Conservation (phyloP, 2,329 filamentous ascomycete species). For the Pseudomassariella vexata region DNA sequence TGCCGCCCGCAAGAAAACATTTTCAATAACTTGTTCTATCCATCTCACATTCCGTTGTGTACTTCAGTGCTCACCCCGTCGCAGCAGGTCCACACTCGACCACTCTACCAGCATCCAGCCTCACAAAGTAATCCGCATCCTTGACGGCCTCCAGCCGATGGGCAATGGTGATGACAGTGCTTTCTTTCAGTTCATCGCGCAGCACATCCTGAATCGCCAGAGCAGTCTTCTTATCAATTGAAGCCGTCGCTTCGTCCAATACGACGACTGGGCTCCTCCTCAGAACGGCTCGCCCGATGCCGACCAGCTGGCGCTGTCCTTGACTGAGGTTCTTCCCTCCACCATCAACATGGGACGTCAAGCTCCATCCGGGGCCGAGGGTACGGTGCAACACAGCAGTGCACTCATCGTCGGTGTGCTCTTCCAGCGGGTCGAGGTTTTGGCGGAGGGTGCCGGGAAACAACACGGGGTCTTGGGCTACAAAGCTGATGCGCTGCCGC, state of each 20-base stretch:
- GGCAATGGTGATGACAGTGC: slow-evolving; percentile 62
- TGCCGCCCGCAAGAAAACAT: too few species aligned
- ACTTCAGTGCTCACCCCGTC: too few species aligned
- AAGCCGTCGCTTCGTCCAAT: slow-evolving; percentile 60
- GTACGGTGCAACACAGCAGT: slow-evolving; percentile 51
- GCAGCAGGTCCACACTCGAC: slow-evolving; percentile 38
- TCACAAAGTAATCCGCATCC: slow-evolving; percentile 49
- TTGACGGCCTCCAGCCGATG: slow-evolving; percentile 58
- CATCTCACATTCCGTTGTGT: too few species aligned
- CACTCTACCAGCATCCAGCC: slow-evolving; percentile 46
- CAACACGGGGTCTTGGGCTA: slow-evolving; percentile 58
- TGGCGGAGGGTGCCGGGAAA: slow-evolving; percentile 54
- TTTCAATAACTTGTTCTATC: too few species aligned
- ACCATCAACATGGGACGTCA: slow-evolving; percentile 48
- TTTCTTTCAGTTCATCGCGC: slow-evolving; percentile 45
- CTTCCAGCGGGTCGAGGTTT: slow-evolving; percentile 63
- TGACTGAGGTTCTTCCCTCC: slow-evolving; percentile 59
- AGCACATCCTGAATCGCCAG: slow-evolving; percentile 52
- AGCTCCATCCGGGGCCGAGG: slow-evolving; percentile 42
- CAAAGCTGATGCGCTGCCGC: slow-evolving; percentile 54
- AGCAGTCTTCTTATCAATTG: slow-evolving; percentile 55
- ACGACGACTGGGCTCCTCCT: slow-evolving; percentile 55
- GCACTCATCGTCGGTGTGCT: slow-evolving; percentile 48
- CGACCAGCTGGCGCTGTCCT: slow-evolving; percentile 57
- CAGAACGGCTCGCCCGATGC: slow-evolving; percentile 55